Conservation (phyloP, 2,329 filamentous ascomycete genomes). For the Fusarium sp. region DNA sequence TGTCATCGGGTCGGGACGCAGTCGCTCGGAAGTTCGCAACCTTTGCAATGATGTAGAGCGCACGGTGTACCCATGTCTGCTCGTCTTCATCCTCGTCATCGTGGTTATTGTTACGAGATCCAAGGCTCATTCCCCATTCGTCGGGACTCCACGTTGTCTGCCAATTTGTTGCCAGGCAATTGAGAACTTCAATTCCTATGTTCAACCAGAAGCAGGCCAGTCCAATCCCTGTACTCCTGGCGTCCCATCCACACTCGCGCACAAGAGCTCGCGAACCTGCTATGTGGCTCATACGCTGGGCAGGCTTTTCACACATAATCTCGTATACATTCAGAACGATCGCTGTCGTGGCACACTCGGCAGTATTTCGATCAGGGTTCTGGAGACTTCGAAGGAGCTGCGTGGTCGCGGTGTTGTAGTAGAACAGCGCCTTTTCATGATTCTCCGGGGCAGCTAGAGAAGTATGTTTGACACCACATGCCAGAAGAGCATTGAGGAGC, state of each 20-base stretch:
- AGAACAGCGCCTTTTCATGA: constrained; percentile 79
- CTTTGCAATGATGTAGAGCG: constrained; percentile 88
- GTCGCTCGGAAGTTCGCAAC: constrained; percentile 84
- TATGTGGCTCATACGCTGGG: constrained; percentile 88
- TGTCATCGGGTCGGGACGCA: constrained; percentile 67
- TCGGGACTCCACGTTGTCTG: constrained; percentile 88
- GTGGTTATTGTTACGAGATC: constrained; percentile 53
- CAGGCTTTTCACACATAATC: constrained; percentile 83
- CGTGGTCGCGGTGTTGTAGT: constrained; percentile 86
- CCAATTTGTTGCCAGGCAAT: constrained; percentile 88
- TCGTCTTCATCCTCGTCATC: constrained; percentile 60
- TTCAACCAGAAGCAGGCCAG: constrained; percentile 95
- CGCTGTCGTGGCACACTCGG: constrained; percentile 85
- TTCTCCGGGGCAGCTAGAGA: constrained; percentile 75
- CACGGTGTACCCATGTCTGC: constrained; percentile 86
- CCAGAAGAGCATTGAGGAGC: constrained; percentile 87
- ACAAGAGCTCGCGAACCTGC: constrained; percentile 85
- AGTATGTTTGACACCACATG: constrained; percentile 86
- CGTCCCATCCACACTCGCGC: constrained; percentile 89
- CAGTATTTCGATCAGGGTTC: constrained; percentile 83
- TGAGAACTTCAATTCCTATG: constrained; percentile 87
- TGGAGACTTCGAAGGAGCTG: constrained; percentile 79
- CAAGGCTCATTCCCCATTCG: constrained; percentile 85
- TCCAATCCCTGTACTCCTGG: constrained; percentile 78
- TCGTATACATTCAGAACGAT: constrained; percentile 93